A percentile compares a stretch with the other conserved stretches of the same genome.
phyloP scores from a whole-genome alignment of 805 yeast genomes.

The Myxozyma mucilagina region DNA sequence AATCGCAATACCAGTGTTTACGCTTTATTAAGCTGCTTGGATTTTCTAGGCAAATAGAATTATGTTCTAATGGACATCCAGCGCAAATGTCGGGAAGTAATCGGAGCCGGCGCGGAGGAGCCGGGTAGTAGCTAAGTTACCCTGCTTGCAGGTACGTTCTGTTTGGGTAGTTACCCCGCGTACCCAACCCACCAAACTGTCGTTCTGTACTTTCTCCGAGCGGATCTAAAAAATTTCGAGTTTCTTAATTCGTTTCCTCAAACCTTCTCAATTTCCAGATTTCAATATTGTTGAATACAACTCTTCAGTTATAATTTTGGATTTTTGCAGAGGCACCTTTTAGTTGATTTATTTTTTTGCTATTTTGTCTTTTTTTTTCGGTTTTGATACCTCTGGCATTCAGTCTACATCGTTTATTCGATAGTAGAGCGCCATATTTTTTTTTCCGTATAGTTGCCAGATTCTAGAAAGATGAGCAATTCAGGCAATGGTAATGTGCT shows the following conservation, averaged over 20 bases:
- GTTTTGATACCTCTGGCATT: neutral
- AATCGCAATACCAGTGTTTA: no score
- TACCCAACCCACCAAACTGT: neutral
- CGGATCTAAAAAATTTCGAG: neutral
- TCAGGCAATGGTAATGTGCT: no score
- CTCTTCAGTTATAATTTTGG: no score
- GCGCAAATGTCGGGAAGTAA: neutral
- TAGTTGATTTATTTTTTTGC: neutral
- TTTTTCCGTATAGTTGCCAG: no score
- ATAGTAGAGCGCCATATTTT: no score
- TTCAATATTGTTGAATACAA: no score
- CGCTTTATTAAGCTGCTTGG: no score
- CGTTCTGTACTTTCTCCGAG: neutral
- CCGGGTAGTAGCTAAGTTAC: neutral
- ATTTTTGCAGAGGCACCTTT: neutral
- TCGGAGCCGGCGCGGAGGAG: neutral
- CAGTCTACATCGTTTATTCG: no score
- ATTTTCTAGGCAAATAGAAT: no score
- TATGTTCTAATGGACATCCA: no score
- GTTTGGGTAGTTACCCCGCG: slow-evolving; percentile 1
- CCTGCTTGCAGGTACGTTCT: neutral
- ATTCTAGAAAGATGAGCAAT: no score
- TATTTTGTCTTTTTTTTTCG: neutral
- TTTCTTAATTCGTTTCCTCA: neutral
- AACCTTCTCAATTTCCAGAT: no score